Evolutionary conservation across 2,329 filamentous ascomycete genomes (phyloP).

Genomic region (Alternaria viburni): DNA sequence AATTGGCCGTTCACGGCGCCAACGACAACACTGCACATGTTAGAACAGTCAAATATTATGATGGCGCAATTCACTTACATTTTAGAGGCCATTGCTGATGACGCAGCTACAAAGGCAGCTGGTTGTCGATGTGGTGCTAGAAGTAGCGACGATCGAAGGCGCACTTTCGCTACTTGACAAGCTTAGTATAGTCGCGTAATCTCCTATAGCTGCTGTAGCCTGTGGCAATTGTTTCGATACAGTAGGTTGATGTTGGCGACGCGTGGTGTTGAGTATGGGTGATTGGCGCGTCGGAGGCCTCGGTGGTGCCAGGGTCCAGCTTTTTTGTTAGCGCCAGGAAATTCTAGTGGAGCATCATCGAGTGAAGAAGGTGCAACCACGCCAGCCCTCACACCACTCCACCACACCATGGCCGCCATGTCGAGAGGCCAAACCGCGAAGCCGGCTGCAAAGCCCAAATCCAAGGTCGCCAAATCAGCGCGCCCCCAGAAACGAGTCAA

Average conservation of each 20-base stretch:
- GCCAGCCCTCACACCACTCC: slow-evolving; percentile 2
- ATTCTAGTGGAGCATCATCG: slow-evolving; percentile 36
- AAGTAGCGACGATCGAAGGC: not conserved
- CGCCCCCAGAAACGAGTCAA: slow-evolving; percentile 69
- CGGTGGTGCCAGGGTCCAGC: slow-evolving; percentile 24
- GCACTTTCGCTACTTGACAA: not conserved
- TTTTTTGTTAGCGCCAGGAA: slow-evolving; percentile 31
- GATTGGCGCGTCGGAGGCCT: slow-evolving; percentile 18
- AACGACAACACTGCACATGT: slow-evolving; percentile 71
- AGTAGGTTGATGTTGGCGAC: not conserved
- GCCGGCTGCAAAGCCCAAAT: slow-evolving; percentile 16
- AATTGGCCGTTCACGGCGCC: slow-evolving; percentile 84
- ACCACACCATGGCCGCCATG: slow-evolving; percentile 51
- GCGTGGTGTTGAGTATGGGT: slow-evolving; percentile 21
- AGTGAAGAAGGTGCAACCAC: slow-evolving; percentile 3
- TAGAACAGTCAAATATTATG: not conserved
- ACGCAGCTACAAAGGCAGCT: not conserved
- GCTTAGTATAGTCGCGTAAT: not conserved
- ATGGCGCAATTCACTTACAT: slow-evolving; percentile 49
- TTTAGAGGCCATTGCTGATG: slow-evolving; percentile 60
- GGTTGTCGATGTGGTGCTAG: not conserved
- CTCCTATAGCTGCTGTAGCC: not conserved
- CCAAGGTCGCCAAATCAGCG: slow-evolving; percentile 30
- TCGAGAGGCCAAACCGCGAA: slow-evolving; percentile 43
- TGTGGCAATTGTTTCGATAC: not conserved